Conservation (phyloP, 352 stramenopile genomes). For the Phytophthora melonis region DNA sequence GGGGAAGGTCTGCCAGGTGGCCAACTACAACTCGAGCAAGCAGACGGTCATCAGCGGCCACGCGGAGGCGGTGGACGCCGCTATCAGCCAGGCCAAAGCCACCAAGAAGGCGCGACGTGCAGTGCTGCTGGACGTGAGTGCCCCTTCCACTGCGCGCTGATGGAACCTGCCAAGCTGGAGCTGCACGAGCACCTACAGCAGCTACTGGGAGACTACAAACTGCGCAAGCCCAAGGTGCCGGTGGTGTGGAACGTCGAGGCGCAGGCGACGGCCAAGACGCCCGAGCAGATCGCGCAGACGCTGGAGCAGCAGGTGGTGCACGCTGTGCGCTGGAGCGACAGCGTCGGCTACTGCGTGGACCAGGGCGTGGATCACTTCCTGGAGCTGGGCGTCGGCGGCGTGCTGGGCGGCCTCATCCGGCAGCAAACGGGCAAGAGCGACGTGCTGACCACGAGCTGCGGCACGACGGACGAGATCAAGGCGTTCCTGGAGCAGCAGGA, state of each 20-base stretch:
- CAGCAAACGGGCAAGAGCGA: constrained; percentile 57
- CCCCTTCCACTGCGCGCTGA: constrained; percentile 88
- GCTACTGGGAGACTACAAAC: constrained; percentile 29
- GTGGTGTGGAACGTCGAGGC: constrained; percentile 89
- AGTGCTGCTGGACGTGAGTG: constrained; percentile 80
- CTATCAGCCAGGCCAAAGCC: constrained; percentile 67
- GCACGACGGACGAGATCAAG: constrained; percentile 66
- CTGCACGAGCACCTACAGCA: constrained; percentile 55
- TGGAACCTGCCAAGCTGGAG: constrained; percentile 68
- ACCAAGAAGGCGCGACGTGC: constrained; percentile 78
- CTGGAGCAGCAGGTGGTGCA: constrained; percentile 71
- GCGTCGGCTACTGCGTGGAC: constrained; percentile 78
- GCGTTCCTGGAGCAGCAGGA: constrained; percentile 45
- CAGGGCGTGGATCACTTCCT: constrained; percentile 62
- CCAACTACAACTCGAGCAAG: constrained; percentile 92
- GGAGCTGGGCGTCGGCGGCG: constrained; percentile 74
- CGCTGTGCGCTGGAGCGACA: constrained; percentile 83
- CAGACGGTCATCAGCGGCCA: constrained; percentile 88
- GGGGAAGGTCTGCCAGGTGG: constrained; percentile 70
- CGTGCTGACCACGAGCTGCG: constrained; percentile 52
- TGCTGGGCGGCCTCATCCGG: constrained; percentile 80
- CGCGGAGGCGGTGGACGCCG: constrained; percentile 52
- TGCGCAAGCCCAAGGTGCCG: constrained; percentile 56
- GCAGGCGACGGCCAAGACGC: constrained; percentile 47
- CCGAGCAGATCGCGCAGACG: constrained; percentile 49